phyloP scores from a whole-genome alignment of 805 yeast species.

The Starmerella vaccinii region DNA sequence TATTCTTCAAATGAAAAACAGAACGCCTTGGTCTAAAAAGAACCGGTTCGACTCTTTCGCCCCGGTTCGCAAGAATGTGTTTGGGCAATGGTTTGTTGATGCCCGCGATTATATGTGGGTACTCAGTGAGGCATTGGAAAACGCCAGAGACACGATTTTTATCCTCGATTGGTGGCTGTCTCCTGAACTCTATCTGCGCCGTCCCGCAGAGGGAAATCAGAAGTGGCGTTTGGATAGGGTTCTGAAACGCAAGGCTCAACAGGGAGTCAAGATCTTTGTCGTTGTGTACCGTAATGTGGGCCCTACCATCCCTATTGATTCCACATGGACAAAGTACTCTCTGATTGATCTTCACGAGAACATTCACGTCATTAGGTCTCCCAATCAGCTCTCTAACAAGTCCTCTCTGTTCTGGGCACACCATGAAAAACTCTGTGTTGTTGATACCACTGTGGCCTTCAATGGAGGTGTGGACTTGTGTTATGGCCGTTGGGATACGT shows the following conservation, averaged over 20 bases:
- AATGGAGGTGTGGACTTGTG: constrained; percentile 94
- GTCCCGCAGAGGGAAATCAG: constrained; percentile 94
- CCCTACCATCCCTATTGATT: constrained; percentile 83
- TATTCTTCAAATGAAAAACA: constrained; percentile 51
- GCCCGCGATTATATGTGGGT: constrained; percentile 97
- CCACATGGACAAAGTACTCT: constrained; percentile 89
- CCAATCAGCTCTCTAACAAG: constrained; percentile 77
- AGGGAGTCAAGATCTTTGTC: constrained; percentile 88
- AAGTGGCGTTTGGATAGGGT: constrained; percentile 85
- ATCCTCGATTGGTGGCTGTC: constrained; percentile 99
- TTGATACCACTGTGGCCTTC: constrained; percentile 82
- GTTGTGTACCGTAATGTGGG: constrained; percentile 92
- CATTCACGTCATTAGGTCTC: constrained; percentile 84
- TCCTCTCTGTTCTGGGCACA: constrained; percentile 98
- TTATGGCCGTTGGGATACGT: constrained; percentile 92
- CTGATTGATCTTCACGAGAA: constrained; percentile 75
- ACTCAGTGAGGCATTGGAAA: constrained; percentile 76
- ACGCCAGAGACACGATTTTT: constrained; percentile 87
- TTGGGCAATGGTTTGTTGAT: constrained; percentile 95
- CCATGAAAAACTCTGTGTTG: constrained; percentile 81
- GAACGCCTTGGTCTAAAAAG: constrained; percentile 59
- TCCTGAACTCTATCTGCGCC: constrained; percentile 83
- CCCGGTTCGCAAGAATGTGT: constrained; percentile 73
- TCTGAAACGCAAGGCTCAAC: constrained; percentile 78
- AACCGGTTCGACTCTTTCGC: constrained; percentile 86